These are phyloP conservation scores for Venturiaceae sp. DNA, from an alignment of 2,329 filamentous ascomycete species.

Conservation along the genomic window DNA sequence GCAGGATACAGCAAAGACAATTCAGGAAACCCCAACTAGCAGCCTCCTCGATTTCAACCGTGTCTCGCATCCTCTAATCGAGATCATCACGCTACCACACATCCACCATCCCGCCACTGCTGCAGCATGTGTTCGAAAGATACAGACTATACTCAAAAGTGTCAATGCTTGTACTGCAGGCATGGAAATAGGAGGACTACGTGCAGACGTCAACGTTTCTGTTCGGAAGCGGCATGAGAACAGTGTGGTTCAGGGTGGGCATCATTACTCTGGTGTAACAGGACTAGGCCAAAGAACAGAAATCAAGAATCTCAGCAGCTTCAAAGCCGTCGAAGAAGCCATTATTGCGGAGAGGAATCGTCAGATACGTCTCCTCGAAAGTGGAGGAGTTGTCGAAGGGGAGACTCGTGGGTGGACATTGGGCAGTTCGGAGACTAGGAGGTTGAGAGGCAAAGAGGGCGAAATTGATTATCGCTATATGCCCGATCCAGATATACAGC, in stretches of 20 bases:
- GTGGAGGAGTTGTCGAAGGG: constrained; percentile 63
- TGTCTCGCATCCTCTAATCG: constrained; percentile 80
- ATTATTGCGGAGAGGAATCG: constrained; percentile 84
- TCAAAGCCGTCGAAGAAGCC: constrained; percentile 91
- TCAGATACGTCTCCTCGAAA: constrained; percentile 72
- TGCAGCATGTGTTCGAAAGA: constrained; percentile 78
- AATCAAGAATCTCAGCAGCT: constrained; percentile 93
- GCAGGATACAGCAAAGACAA: constrained; percentile 93
- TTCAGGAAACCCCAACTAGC: constrained; percentile 63
- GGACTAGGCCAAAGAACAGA: constrained; percentile 81
- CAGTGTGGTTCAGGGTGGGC: constrained; percentile 14
- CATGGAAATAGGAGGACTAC: constrained; percentile 85
- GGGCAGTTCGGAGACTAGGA: constrained; percentile 69
- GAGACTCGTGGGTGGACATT: constrained; percentile 93
- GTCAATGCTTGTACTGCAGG: constrained; percentile 81
- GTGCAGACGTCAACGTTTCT: constrained; percentile 94
- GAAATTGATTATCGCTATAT: constrained; percentile 98
- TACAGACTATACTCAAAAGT: constrained; percentile 68
- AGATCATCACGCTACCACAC: constrained; percentile 87
- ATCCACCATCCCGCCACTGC: constrained; percentile 83
- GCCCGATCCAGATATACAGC: constrained; percentile 86
- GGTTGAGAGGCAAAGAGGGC: constrained; percentile 84
- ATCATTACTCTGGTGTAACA: constrained; percentile 43
- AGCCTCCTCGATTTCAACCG: constrained; percentile 83
- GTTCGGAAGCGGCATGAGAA: constrained; percentile 46